phyloP scores from a whole-genome alignment of 192 early-diverging fungal species.

The Chytriomyces sp. region DNA sequence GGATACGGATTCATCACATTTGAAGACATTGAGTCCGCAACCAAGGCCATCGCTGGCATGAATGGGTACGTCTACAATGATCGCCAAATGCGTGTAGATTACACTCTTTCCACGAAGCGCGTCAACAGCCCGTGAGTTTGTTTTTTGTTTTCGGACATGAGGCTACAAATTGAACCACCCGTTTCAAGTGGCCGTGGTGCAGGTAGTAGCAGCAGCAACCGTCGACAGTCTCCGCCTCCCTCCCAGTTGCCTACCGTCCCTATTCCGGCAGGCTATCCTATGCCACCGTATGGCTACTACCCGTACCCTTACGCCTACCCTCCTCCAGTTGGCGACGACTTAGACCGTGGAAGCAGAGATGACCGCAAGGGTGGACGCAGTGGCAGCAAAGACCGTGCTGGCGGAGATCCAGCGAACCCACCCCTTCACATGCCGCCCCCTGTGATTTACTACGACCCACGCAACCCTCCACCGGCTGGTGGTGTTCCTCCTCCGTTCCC shows the following conservation, averaged over 20 bases:
- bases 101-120: slow-evolving; percentile 53
- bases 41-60: slow-evolving; percentile 58
- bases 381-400: slow-evolving; percentile 16
- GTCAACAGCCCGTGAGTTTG: neutral
- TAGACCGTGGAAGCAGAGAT: neutral
- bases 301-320: slow-evolving; percentile 16
- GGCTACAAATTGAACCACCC: too few species aligned
- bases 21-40: slow-evolving; percentile 50
- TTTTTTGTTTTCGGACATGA: too few species aligned
- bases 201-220: neutral
- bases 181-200: too few species aligned
- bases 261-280: neutral
- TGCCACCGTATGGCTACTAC: slow-evolving; percentile 24
- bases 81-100: slow-evolving; percentile 42
- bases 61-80: slow-evolving; percentile 54
- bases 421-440: neutral
- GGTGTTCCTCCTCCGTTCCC: slow-evolving; percentile 2
- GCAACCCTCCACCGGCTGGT: neutral
- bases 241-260: neutral
- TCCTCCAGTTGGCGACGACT: neutral
- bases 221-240: neutral
- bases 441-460: slow-evolving; percentile 13
- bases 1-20: slow-evolving; percentile 74
- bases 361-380: neutral
- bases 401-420: neutral